Evolutionary conservation across 345 rosid species (phyloP).

Genomic region (Hibiscus syriacus): DNA sequence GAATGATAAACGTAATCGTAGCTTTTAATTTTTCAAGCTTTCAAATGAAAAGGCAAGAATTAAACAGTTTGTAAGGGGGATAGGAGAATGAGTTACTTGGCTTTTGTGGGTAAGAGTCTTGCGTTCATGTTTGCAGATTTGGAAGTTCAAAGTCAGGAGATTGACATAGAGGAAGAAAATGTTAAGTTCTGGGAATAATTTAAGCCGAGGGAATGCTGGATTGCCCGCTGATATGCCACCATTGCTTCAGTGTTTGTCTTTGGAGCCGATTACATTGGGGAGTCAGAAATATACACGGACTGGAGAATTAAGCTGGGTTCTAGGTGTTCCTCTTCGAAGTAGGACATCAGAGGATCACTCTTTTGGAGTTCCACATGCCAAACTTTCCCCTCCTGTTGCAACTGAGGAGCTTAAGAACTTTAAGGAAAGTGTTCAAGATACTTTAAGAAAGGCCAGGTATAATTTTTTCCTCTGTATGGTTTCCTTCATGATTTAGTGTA

Average conservation of each 20-base stretch:
- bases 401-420: constrained; percentile 75
- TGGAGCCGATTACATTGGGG: constrained; percentile 76
- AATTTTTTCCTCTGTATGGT: neutral
- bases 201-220: constrained; percentile 38
- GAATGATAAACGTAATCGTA: neutral
- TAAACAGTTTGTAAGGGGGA: neutral
- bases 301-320: constrained; percentile 70
- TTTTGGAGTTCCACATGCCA: constrained; percentile 48
- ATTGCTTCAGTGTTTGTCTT: constrained; percentile 53
- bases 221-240: constrained; percentile 54
- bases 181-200: constrained; percentile 50
- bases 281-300: constrained; percentile 53
- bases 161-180: constrained; percentile 26
- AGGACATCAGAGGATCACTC: constrained; percentile 54
- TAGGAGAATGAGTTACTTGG: neutral
- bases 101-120: neutral
- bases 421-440: constrained; percentile 80
- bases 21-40: neutral
- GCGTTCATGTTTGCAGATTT: constrained; percentile 1
- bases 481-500: neutral
- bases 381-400: constrained; percentile 54
- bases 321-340: constrained; percentile 57
- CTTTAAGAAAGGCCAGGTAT: constrained; percentile 76
- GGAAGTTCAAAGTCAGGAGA: constrained; percentile 11
- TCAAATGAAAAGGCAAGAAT: neutral